phyloP scores from a whole-genome alignment of 2,329 filamentous ascomycete species.

The Fusarium goolgardi region DNA sequence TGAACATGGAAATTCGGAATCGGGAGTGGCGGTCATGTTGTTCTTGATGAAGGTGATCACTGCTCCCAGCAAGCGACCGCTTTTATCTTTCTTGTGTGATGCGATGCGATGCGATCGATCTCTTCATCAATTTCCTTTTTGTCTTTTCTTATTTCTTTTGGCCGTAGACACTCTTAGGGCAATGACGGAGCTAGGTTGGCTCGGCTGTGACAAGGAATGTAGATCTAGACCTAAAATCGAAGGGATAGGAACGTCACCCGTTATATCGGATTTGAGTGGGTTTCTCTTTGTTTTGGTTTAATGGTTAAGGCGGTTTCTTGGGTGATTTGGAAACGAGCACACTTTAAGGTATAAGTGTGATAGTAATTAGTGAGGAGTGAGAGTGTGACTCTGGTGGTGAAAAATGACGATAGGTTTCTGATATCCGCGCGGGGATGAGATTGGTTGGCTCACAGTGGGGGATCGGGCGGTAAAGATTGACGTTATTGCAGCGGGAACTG shows the following conservation, averaged over 20 bases:
- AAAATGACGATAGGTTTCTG: conserved; percentile 28
- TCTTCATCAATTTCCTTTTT: conserved; percentile 7
- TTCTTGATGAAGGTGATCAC: conserved; percentile 36
- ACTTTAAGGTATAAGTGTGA: neutral
- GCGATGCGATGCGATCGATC: conserved; percentile 33
- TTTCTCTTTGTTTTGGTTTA: conserved; percentile 9
- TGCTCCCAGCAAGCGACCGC: conserved; percentile 16
- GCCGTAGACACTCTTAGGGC: neutral
- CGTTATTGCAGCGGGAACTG: conserved; percentile 6
- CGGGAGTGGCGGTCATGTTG: conserved; percentile 55
- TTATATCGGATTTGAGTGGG: conserved; percentile 6
- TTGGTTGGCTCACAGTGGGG: conserved; percentile 36
- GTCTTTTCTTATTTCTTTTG: conserved; percentile 4
- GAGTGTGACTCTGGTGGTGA: conserved; percentile 18
- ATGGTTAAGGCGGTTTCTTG: conserved; percentile 6
- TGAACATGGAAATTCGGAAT: conserved; percentile 70
- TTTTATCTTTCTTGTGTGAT: conserved; percentile 29
- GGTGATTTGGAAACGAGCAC: conserved; percentile 1
- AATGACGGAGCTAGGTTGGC: conserved; percentile 18
- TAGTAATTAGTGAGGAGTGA: neutral
- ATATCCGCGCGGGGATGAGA: conserved; percentile 35
- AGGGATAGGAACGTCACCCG: conserved; percentile 23
- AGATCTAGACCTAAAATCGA: conserved; percentile 23
- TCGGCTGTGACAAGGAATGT: conserved; percentile 33
- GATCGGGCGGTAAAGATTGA: conserved; percentile 24